A percentile compares a stretch with the other conserved stretches of the same genome.
phyloP scores from a whole-genome alignment of 345 rosid genomes.

The Ricinus communis region DNA sequence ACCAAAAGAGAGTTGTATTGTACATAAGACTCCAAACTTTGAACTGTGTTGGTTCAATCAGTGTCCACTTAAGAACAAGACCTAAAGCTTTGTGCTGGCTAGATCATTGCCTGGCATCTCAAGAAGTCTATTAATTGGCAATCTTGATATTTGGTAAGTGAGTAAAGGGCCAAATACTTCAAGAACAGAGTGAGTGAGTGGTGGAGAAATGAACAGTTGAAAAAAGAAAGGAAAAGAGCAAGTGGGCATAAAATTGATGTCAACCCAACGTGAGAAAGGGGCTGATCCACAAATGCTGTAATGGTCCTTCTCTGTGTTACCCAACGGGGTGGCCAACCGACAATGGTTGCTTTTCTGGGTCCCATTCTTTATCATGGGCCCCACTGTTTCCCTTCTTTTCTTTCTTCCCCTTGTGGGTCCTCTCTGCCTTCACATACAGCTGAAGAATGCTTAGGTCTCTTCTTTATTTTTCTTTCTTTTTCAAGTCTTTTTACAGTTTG shows the following conservation, averaged over 20 bases:
- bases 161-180: slow-evolving; percentile 11
- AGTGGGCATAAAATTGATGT: slow-evolving; percentile 43
- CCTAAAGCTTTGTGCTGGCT: slow-evolving; percentile 43
- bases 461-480: not conserved
- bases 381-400: not conserved
- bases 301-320: slow-evolving; percentile 55
- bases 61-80: slow-evolving; percentile 46
- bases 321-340: slow-evolving; percentile 78
- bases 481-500: not conserved
- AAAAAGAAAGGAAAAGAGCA: not conserved
- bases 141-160: slow-evolving; percentile 18
- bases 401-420: slow-evolving; percentile 26
- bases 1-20: slow-evolving; percentile 16
- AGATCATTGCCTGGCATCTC: slow-evolving; percentile 31
- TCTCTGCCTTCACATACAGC: slow-evolving; percentile 13
- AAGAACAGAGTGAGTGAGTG: not conserved
- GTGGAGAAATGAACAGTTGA: not conserved
- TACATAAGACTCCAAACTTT: slow-evolving; percentile 15
- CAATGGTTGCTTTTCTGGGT: slow-evolving; percentile 36
- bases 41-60: slow-evolving; percentile 30
- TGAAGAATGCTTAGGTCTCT: slow-evolving; percentile 5
- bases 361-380: not conserved
- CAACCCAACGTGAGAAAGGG: slow-evolving; percentile 32
- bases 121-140: slow-evolving; percentile 19
- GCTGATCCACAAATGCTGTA: slow-evolving; percentile 22